Evolutionary conservation across 2,329 filamentous ascomycete genomes (phyloP), one percentile per base, ranked within the genome.

Genomic region (Penicillium sp.): DNA sequence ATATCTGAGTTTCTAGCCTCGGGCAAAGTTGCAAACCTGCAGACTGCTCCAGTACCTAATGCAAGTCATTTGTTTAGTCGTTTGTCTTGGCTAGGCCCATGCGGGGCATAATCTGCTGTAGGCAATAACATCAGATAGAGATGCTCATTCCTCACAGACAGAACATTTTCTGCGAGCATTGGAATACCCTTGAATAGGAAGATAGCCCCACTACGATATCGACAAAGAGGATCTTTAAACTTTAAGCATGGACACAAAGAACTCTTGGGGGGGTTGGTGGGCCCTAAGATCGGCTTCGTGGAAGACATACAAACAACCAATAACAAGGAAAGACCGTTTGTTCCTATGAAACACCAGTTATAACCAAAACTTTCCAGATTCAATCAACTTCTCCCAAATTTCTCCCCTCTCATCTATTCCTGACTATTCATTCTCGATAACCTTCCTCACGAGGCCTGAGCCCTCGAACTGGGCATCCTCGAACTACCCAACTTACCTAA

Each of bases 11-110:
- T 30, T 19, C 26, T 22, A 37, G 42, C 40, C 19, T 35, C 19
- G 28, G n/a, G 19, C 17, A 10, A 26, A 47, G 4, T 3, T 19
- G 22, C n/a, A n/a, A 26, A 30, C n/a, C 37, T 49, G 22, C 30
- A 30, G 45, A 51, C 13, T 49, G 47, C 56, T 58, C 50, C 37
- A 56, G 19, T 37, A 63, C 24, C 53, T 55, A 44, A 55, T 66
- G 65, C 65, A 66, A 50, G 67, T 62, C 59, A 62, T 63, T 38
- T 8, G 19, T 24, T 40, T 53, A 28, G 35, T 40, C 51, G 22
- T 40, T 53, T 55, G 54, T 58, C 58, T 67, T 69, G 64, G 68
- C 65, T 66, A 24, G 58, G 60, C 22, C 58, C 51, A 61, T 65
- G 67, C 65, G 63, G 67, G 64, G 63, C 26, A 24, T 37, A 13